Evolutionary conservation across 371 early-diverging fungal genomes (phyloP), one percentile per base, ranked within the genome.

Genomic region (Rhizopus delemar): DNA sequence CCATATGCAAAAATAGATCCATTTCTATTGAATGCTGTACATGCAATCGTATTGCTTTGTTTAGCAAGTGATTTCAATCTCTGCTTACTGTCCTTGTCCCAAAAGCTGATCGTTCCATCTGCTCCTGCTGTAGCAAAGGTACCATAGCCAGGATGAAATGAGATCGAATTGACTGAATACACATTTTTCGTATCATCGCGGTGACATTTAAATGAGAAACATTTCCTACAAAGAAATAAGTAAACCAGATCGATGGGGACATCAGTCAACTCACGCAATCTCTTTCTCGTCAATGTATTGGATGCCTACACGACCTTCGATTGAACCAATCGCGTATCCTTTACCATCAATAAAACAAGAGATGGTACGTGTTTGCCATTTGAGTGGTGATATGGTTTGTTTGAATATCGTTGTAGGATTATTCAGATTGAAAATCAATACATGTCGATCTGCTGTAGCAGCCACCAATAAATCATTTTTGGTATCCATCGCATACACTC

Each of bases 141-240:
- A n/a, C 95, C 95, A 67, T 87, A 87, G 2, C 74, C 71, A 4
- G 93, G 94, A 68, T 97, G 96, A 74, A 93, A 91, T 41, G 86
- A 78, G 43, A 95, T 89, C 38, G 83, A 78, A 82, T 95, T 92
- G 43, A 93, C 87, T 32, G 93, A 66, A 72, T 86, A 90, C 12
- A 97, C 84, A 65, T 80, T 72, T 31, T 78, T 78, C 62, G 81
- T 82, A 34, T 84, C 85, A 54, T 86, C 90, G 45, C 97, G 88
- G 76, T 99, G 98, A 74, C 95, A 95, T 72, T 92, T 94, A 80
- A 96, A 98, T 12, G 93, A 91, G 60, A 96, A 95, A 63, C 84
- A 88, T 59, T 76, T 78, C 28, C 86, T 87, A 64, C 16, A 59
- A 43, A 13, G 41, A 22, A 22, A 22, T 22, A 22, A 22, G 22